phyloP scores from a whole-genome alignment of 495 filamentous ascomycete genomes.

The Penicillium daleae region DNA sequence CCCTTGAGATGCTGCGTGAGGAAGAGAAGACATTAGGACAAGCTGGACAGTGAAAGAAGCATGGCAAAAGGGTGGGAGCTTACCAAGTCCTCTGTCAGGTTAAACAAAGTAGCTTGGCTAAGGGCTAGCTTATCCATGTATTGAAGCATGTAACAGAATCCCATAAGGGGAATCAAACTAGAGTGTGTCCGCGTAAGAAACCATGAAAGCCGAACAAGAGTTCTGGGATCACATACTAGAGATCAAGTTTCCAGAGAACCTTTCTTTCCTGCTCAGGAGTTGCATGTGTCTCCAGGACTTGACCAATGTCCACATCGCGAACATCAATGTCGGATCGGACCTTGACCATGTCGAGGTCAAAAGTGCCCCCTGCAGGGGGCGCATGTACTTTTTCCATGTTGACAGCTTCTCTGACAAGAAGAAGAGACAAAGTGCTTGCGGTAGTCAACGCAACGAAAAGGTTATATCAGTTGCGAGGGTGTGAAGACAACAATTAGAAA shows the following conservation, averaged over 20 bases:
- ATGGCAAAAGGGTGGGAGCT: not conserved
- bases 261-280: constrained; percentile 37
- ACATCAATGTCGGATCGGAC: constrained; percentile 12
- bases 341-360: constrained; percentile 25
- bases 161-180: constrained; percentile 50
- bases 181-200: not conserved
- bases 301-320: constrained; percentile 42
- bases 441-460: too few relatives aligned
- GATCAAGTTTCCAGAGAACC: constrained; percentile 40
- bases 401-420: not conserved
- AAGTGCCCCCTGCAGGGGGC: not conserved
- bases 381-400: constrained; percentile 23
- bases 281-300: constrained; percentile 36
- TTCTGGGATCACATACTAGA: constrained; percentile 29
- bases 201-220: not conserved
- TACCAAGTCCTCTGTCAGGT: constrained; percentile 19
- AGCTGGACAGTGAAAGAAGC: too few relatives aligned
- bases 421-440: not conserved
- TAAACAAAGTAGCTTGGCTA: constrained; percentile 57
- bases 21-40: not conserved
- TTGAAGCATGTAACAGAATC: constrained; percentile 53
- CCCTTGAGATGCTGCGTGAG: constrained; percentile 35
- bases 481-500: not conserved
- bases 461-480: not conserved
- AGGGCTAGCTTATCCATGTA: constrained; percentile 63